phyloP scores from a whole-genome alignment of 148 eudicot genomes.

The Vaccinium corymbosum region DNA sequence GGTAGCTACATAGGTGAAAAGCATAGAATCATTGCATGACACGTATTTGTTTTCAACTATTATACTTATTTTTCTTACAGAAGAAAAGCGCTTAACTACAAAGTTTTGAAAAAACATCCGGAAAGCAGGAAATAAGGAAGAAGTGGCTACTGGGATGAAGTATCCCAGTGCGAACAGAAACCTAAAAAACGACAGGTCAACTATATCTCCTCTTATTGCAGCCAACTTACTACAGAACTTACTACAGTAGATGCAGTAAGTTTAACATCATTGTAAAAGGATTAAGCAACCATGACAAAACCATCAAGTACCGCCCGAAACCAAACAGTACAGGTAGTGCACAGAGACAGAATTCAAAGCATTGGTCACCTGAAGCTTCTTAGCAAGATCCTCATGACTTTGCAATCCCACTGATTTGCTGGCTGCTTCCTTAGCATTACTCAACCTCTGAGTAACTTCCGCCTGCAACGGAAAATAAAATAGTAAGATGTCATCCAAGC shows the following conservation, averaged over 20 bases:
- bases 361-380: slow-evolving; percentile 73
- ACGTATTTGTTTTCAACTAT: not conserved
- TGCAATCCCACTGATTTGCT: slow-evolving; percentile 50
- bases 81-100: not conserved
- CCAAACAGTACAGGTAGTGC: not conserved
- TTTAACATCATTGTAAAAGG: not conserved
- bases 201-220: not conserved
- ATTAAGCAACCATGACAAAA: not conserved
- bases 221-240: not conserved
- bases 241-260: not conserved
- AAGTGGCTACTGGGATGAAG: not conserved
- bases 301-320: not conserved
- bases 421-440: slow-evolving; percentile 62
- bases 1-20: not conserved
- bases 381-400: slow-evolving; percentile 89
- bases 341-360: not conserved
- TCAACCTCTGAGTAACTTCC: slow-evolving; percentile 75
- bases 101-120: not conserved
- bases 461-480: slow-evolving; percentile 40
- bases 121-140: not conserved
- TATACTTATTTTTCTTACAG: not conserved
- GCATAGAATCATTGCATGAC: not conserved
- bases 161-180: not conserved
- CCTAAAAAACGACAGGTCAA: not conserved
- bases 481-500: not conserved